A percentile compares a stretch with the other conserved stretches of the same genome.
Evolutionary conservation across 352 stramenopile species (phyloP).

Genomic region (Phytophthora quininea): DNA sequence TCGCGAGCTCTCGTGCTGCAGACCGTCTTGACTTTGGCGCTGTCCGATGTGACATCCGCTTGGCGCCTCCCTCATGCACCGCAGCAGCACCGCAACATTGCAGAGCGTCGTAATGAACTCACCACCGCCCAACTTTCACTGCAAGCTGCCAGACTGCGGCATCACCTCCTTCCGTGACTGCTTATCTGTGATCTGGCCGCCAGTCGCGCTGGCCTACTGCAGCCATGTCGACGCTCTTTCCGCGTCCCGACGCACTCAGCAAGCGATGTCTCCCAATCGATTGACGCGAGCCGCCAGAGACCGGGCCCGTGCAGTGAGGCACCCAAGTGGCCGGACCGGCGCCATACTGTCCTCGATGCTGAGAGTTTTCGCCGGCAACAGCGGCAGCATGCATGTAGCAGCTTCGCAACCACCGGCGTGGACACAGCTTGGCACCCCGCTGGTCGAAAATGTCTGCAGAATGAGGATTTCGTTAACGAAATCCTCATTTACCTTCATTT

Average conservation of each 20-base stretch:
- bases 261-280: not conserved
- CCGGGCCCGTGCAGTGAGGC: not conserved
- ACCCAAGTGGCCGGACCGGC: not conserved
- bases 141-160: not conserved
- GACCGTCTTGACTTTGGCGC: slow-evolving; percentile 1
- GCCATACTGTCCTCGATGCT: no score
- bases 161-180: no score
- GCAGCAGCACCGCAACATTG: not conserved
- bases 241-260: not conserved
- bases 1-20: not conserved
- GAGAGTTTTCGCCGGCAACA: no score
- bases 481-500: no score
- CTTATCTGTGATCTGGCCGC: not conserved
- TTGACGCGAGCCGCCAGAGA: not conserved
- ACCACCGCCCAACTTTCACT: not conserved
- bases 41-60: not conserved
- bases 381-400: no score
- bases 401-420: no score
- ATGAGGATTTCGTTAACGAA: no score
- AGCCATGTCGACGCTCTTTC: not conserved
- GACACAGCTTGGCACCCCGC: no score
- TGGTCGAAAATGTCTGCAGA: not conserved
- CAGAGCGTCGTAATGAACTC: not conserved
- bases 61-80: not conserved
- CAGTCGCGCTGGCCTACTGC: not conserved